Evolutionary conservation across 768 basidiomycete species (phyloP).

Genomic region (Favolaschia claudopus): DNA sequence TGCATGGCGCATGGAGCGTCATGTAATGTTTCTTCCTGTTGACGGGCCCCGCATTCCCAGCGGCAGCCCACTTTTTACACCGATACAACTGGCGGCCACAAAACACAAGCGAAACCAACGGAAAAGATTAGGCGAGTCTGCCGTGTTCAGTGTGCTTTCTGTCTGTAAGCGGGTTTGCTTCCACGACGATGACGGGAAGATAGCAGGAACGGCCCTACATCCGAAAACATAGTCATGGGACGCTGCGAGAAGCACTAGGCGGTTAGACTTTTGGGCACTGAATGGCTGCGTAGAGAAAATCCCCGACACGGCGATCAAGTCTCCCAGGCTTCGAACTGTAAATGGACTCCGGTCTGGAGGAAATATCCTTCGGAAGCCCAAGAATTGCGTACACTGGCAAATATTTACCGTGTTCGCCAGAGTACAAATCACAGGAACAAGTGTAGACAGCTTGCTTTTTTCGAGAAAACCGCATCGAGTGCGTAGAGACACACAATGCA

Average conservation of each 20-base stretch:
- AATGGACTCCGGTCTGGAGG: conserved; percentile 16
- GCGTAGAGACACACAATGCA: too few species aligned
- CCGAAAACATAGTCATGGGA: conserved; percentile 16
- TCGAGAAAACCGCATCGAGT: too few species aligned
- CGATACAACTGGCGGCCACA: conserved; percentile 8
- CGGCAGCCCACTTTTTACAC: background rate
- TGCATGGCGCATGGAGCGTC: background rate
- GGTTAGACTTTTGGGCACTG: background rate
- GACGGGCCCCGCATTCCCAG: background rate
- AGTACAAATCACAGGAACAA: too few species aligned
- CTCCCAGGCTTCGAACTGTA: background rate
- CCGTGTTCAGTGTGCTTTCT: background rate
- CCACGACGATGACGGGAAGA: conserved; percentile 22
- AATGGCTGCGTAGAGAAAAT: conserved; percentile 10
- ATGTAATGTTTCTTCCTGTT: background rate
- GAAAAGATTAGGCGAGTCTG: conserved; percentile 8
- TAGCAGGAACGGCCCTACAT: conserved; percentile 16
- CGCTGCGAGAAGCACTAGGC: background rate
- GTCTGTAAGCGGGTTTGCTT: background rate
- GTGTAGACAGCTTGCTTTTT: too few species aligned
- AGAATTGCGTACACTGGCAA: background rate
- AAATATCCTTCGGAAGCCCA: background rate
- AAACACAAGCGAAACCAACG: conserved; percentile 18
- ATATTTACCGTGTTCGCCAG: background rate
- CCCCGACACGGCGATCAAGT: conserved; percentile 17